These are phyloP conservation scores for Trichoderma semiorbis DNA, from an alignment of 2,329 filamentous ascomycete species.

Conservation along the genomic window DNA sequence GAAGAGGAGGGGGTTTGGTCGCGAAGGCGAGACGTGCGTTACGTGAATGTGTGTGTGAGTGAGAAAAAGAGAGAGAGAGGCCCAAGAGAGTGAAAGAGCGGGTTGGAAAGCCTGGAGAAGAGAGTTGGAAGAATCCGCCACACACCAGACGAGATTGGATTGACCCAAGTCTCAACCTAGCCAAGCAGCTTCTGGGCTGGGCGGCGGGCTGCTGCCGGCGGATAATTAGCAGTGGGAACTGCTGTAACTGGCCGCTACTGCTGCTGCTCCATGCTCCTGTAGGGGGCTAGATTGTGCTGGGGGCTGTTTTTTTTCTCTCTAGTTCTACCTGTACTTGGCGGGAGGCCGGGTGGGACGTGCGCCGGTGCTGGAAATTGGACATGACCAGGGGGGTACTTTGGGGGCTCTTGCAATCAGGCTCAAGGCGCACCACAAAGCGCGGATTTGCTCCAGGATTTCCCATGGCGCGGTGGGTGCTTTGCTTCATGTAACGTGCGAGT, in stretches of 20 bases:
- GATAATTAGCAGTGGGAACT: conserved; percentile 14
- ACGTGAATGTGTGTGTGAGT: conserved; percentile 6
- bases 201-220: conserved; percentile 9
- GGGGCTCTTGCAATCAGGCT: neutral
- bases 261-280: neutral
- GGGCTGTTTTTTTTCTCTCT: neutral
- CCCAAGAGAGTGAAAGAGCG: conserved; percentile 8
- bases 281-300: neutral
- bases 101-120: conserved; percentile 8
- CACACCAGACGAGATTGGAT: neutral
- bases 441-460: neutral
- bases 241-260: conserved; percentile 1
- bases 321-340: neutral
- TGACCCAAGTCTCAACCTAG: neutral
- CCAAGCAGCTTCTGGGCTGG: neutral
- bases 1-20: conserved; percentile 6
- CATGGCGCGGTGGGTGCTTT: neutral
- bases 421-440: neutral
- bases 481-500: conserved; percentile 3
- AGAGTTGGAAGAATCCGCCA: conserved; percentile 11
- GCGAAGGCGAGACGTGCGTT: conserved; percentile 15
- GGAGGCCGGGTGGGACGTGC: conserved; percentile 17
- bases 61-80: neutral
- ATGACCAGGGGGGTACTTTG: conserved; percentile 6
- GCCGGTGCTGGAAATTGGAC: conserved; percentile 21